Evolutionary conservation across 176 grass and related monocot genomes (phyloP).

Genomic region (Dactylis glomerata): DNA sequence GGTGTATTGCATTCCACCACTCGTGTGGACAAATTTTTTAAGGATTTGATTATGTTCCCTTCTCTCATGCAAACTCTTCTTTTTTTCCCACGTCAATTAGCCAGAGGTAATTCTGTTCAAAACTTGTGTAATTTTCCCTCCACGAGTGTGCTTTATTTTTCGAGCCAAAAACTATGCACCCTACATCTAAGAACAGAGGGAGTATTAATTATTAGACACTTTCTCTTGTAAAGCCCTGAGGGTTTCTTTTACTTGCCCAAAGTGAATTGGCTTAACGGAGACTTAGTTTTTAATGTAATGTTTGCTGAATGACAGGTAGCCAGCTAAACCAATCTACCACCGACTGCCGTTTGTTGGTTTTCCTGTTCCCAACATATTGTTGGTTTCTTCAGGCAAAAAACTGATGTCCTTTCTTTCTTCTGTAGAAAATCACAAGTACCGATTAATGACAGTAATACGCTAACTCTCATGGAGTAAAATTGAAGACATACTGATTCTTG

Average conservation of each 20-base stretch:
- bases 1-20: too few species aligned
- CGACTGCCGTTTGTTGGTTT: neutral
- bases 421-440: neutral
- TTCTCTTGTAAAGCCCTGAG: neutral
- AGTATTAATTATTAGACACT: neutral
- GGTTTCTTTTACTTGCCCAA: neutral
- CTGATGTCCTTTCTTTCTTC: neutral
- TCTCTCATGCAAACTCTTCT: too few species aligned
- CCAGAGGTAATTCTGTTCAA: too few species aligned
- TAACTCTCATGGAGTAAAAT: neutral
- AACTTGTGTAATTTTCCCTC: too few species aligned
- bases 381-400: neutral
- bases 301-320: constrained; percentile 1
- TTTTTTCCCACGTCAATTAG: too few species aligned
- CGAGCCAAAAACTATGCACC: too few species aligned
- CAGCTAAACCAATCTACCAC: neutral
- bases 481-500: neutral
- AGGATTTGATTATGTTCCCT: too few species aligned
- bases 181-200: too few species aligned
- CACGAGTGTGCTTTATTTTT: too few species aligned
- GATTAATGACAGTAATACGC: neutral
- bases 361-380: neutral
- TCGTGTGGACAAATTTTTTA: too few species aligned
- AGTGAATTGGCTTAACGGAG: neutral
- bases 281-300: neutral